Conservation (phyloP, 192 early-diverging fungal species). For the Backusella liffmaniae region DNA sequence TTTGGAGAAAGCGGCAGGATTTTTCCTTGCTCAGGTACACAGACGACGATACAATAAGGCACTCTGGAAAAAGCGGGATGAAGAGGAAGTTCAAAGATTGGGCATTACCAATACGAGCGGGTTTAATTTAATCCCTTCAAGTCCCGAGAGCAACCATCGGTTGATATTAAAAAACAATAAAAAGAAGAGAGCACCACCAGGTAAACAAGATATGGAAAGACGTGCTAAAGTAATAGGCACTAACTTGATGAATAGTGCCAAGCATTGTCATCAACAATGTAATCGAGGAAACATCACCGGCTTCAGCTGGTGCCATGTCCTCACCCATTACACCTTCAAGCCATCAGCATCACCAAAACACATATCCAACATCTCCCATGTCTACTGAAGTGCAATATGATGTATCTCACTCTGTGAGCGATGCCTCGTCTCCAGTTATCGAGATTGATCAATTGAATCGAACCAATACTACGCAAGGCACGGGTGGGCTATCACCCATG, state of each 20-base stretch:
- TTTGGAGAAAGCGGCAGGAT: constrained; percentile 30
- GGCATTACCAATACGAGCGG: not conserved
- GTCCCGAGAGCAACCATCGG: not conserved
- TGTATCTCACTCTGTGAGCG: not conserved
- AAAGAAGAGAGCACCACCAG: not conserved
- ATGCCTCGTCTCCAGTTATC: not conserved
- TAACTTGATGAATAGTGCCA: not conserved
- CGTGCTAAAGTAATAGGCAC: not conserved
- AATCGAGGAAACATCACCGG: not conserved
- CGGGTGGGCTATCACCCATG: not conserved
- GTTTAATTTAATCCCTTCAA: not conserved
- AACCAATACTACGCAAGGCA: not conserved
- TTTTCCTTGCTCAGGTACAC: constrained; percentile 29
- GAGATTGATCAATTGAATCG: not conserved
- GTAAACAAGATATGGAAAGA: not conserved
- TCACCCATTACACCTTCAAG: not conserved
- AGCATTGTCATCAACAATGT: constrained; percentile 16
- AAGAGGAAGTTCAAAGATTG: constrained; percentile 25
- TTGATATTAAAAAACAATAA: not conserved
- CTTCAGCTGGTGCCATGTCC: not conserved
- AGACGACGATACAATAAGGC: constrained; percentile 21
- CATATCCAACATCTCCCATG: not conserved
- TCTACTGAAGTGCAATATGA: constrained; percentile 7
- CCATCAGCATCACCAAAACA: not conserved
- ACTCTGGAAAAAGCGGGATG: constrained; percentile 33